Percentiles rank a stretch among this genome's conserved stretches.
Evolutionary conservation across 306 rosid genomes (phyloP).

Genomic region (Castanea sativa): DNA sequence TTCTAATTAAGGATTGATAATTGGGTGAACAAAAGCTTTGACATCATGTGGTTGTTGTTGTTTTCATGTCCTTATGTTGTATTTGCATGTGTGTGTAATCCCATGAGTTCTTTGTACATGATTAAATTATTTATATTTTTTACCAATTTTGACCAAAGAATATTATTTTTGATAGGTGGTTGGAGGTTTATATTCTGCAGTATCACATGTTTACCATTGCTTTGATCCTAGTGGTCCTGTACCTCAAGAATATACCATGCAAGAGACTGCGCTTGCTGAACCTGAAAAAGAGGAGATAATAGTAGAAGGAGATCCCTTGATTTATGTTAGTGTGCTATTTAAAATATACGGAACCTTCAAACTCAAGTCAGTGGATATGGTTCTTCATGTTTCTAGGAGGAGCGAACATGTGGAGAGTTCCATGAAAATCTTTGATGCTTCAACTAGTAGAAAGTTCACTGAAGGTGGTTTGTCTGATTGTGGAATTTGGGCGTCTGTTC

Average conservation of each 20-base stretch:
- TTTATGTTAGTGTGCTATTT: conserved; percentile 33
- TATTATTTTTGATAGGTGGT: conserved; percentile 55
- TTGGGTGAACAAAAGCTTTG: not conserved
- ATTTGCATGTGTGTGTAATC: not conserved
- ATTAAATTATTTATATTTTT: conserved; percentile 7
- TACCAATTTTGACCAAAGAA: conserved; percentile 32
- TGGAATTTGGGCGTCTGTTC: conserved; percentile 76
- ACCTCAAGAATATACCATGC: conserved; percentile 37
- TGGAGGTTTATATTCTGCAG: conserved; percentile 45
- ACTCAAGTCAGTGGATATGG: conserved; percentile 50
- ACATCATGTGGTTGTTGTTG: not conserved
- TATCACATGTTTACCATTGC: conserved; percentile 35
- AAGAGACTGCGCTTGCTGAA: conserved; percentile 32
- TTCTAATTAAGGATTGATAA: not conserved
- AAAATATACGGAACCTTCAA: conserved; percentile 44
- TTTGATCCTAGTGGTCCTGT: conserved; percentile 33
- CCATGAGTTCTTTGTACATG: conserved; percentile 3
- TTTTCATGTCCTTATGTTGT: not conserved
- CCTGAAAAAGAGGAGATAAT: conserved; percentile 37
- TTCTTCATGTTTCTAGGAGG: conserved; percentile 65
- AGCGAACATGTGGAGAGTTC: conserved; percentile 30
- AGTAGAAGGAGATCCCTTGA: conserved; percentile 25
- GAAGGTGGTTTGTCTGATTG: conserved; percentile 49
- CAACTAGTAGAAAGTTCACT: conserved; percentile 36
- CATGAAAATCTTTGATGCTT: conserved; percentile 24